Evolutionary conservation across 164 flowering plant species (phyloP), one percentile per base, ranked within the genome.

Genomic region (Paratinospora sagittata): DNA sequence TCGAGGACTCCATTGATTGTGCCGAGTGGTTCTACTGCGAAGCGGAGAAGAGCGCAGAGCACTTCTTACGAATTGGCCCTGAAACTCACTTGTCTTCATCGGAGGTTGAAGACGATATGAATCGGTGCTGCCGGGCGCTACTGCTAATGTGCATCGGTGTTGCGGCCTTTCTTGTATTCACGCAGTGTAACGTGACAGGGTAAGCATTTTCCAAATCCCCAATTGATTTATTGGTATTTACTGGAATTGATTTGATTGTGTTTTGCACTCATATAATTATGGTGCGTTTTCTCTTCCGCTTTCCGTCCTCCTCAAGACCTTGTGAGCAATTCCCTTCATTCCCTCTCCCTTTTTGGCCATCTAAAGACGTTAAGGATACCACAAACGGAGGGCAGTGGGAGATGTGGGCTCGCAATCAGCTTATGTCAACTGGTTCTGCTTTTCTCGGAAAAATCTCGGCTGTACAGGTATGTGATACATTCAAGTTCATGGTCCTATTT

Each of bases 121-220:
- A 84, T 6, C 34, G 14, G 36, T 76, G 75, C 16, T 76, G 43
- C 27, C 79, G 85, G 69, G 85, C 76, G n/a, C 16, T 90, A 63
- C 76, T 88, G 39, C 81, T 90, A 4, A 66, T 90, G 79, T 84
- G 90, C 17, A 12, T 89, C 43, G 92, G 87, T 0, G 80, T 88
- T 12, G 89, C 96, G 0, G 88, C 97, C 0, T 78, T 90, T 49
- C 85, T 90, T 10, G 89, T 84, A 21, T 95, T 95, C 74, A 76
- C 83, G 43, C 96, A 88, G 81, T 77, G 78, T 49, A 95, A 90
- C 67, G 10, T 92, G 57, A 90, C 93, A 12, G 98, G 98, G 97
- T 93, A 8, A 75, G 84, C 49, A 19, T 67, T 0, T 55, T 45
- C 63, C 21, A 26, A 27, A n/a, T 52, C 21, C n/a, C 23, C 58